phyloP scores from a whole-genome alignment of 495 filamentous ascomycete species.

The Hypomontagnella submonticulosa region DNA sequence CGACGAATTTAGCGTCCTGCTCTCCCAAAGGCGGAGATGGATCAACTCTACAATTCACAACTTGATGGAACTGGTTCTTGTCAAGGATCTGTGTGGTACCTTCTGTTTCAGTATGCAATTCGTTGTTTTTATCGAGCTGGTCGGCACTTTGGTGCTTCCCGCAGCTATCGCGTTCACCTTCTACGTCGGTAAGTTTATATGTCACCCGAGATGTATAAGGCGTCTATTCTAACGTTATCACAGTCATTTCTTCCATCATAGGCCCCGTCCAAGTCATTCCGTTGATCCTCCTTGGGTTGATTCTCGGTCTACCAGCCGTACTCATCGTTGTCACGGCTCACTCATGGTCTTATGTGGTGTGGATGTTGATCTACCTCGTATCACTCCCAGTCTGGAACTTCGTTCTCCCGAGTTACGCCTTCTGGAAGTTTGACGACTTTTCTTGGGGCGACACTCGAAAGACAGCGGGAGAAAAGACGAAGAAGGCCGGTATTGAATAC shows the following conservation, averaged over 20 bases:
- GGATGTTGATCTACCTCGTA: slow-evolving; percentile 96
- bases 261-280: slow-evolving; percentile 89
- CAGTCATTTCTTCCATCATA: slow-evolving; percentile 88
- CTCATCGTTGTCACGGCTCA: slow-evolving; percentile 97
- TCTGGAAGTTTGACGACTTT: slow-evolving; percentile 99
- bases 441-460: slow-evolving; percentile 99
- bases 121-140: slow-evolving; percentile 93
- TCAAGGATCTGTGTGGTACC: slow-evolving; percentile 95
- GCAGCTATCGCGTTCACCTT: slow-evolving; percentile 97
- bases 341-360: slow-evolving; percentile 89
- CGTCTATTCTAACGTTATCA: slow-evolving; percentile 38
- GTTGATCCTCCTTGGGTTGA: slow-evolving; percentile 87
- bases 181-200: slow-evolving; percentile 79
- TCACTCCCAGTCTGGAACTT: slow-evolving; percentile 99
- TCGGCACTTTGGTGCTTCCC: slow-evolving; percentile 93
- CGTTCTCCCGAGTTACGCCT: slow-evolving; percentile 91
- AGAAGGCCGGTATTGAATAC: slow-evolving; percentile 79
- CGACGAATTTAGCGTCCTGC: slow-evolving; percentile 88
- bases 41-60: slow-evolving; percentile 99
- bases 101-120: slow-evolving; percentile 99
- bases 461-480: slow-evolving; percentile 88
- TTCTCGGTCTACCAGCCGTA: slow-evolving; percentile 91
- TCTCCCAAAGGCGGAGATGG: slow-evolving; percentile 96
- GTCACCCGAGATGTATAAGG: background rate
- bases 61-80: slow-evolving; percentile 94